phyloP scores from a whole-genome alignment of 1,139 yeast genomes.

The Suhomyces chickasaworum region DNA sequence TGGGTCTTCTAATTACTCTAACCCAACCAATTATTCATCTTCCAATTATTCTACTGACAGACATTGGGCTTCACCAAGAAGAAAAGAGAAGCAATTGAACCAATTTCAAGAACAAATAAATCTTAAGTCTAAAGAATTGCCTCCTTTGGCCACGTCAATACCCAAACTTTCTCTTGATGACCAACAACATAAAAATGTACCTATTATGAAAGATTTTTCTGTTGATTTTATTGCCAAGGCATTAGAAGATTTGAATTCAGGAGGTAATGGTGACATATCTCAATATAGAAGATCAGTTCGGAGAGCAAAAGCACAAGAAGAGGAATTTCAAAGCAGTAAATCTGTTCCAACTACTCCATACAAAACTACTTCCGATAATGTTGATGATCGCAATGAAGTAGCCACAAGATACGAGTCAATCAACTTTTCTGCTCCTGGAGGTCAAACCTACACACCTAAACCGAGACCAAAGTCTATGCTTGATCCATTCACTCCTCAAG shows the following conservation, averaged over 20 bases:
- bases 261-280: constrained; percentile 61
- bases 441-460: constrained; percentile 1
- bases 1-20: constrained; percentile 19
- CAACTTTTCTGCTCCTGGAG: constrained; percentile 25
- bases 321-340: constrained; percentile 12
- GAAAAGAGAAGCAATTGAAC: constrained; percentile 36
- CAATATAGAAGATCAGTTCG: constrained; percentile 45
- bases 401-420: constrained; percentile 46
- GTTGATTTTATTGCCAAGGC: constrained; percentile 58
- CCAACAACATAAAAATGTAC: constrained; percentile 25
- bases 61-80: constrained; percentile 59
- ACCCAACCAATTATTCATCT: constrained; percentile 46
- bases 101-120: constrained; percentile 47
- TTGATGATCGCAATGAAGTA: constrained; percentile 40
- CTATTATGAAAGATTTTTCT: constrained; percentile 48
- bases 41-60: constrained; percentile 37
- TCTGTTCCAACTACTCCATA: constrained; percentile 26
- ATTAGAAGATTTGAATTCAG: constrained; percentile 64
- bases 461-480: constrained; percentile 50
- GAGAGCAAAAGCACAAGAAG: constrained; percentile 21
- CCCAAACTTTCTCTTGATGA: constrained; percentile 14
- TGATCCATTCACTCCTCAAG: constrained; percentile 7
- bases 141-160: constrained; percentile 13
- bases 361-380: constrained; percentile 31
- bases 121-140: constrained; percentile 37